Conservation (phyloP, 2,329 filamentous ascomycete genomes). For the Kalaharituber pfeilii region DNA sequence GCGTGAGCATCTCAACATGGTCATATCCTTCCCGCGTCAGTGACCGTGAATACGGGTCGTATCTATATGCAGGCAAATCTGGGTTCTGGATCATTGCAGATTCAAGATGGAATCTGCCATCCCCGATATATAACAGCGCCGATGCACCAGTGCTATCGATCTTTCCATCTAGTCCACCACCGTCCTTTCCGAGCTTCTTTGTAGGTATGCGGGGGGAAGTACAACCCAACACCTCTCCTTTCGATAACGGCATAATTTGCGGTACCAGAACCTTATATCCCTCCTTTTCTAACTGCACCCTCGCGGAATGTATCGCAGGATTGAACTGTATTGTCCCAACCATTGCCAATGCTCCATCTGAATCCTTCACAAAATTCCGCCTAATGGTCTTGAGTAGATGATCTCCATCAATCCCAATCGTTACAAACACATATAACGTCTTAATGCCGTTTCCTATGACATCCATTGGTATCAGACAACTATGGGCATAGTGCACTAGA, state of each 20-base stretch:
- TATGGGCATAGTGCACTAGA: constrained; percentile 91
- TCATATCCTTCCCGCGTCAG: constrained; percentile 84
- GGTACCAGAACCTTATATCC: constrained; percentile 72
- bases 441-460: constrained; percentile 98
- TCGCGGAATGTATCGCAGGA: constrained; percentile 77
- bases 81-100: constrained; percentile 99
- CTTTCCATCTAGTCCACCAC: too few species aligned
- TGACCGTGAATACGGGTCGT: constrained; percentile 87
- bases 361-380: constrained; percentile 64
- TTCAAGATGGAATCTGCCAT: constrained; percentile 89
- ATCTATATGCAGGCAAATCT: constrained; percentile 78
- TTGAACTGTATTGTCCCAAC: constrained; percentile 99
- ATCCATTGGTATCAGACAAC: constrained; percentile 87
- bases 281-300: constrained; percentile 57
- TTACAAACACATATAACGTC: constrained; percentile 94
- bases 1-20: constrained; percentile 72
- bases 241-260: constrained; percentile 80
- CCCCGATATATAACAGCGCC: constrained; percentile 72
- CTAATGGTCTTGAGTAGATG: constrained; percentile 76
- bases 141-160: constrained; percentile 45
- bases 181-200: constrained; percentile 31
- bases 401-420: constrained; percentile 83
- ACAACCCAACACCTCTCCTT: constrained; percentile 93
- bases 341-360: constrained; percentile 73
- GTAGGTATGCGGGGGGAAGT: constrained; percentile 59